Conservation (phyloP, 306 rosid species). For the Castanospermum australe region DNA sequence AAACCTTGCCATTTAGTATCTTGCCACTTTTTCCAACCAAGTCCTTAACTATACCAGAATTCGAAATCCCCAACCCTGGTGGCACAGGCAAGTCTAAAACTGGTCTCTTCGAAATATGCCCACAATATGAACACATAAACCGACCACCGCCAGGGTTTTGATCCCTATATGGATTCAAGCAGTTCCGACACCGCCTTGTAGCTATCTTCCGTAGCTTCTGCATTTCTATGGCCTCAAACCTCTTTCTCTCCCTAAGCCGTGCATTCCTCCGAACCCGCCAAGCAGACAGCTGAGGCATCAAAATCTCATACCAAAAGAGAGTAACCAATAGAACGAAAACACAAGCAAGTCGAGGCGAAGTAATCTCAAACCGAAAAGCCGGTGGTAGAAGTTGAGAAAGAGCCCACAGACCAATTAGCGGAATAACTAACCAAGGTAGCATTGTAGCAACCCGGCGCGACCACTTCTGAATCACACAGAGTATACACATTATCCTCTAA, state of each 20-base stretch:
- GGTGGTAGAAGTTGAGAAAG: slow-evolving; percentile 99
- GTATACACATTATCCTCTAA: slow-evolving; percentile 99
- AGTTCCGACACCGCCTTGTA: slow-evolving; percentile 83
- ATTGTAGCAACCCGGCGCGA: slow-evolving; percentile 99
- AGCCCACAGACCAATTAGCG: slow-evolving; percentile 92
- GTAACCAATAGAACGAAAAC: slow-evolving; percentile 91
- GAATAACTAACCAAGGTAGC: slow-evolving; percentile 99
- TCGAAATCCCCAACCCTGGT: slow-evolving; percentile 69
- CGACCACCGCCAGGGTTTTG: slow-evolving; percentile 98
- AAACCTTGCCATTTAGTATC: slow-evolving; percentile 78
- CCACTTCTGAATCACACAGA: slow-evolving; percentile 99
- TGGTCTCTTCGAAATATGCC: slow-evolving; percentile 92
- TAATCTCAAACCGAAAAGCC: slow-evolving; percentile 90
- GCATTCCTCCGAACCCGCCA: slow-evolving; percentile 87
- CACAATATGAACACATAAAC: slow-evolving; percentile 97
- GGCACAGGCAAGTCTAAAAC: slow-evolving; percentile 87
- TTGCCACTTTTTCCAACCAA: slow-evolving; percentile 89
- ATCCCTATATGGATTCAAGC: slow-evolving; percentile 89
- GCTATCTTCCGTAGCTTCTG: slow-evolving; percentile 93
- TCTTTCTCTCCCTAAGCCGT: slow-evolving; percentile 80
- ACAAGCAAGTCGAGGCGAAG: slow-evolving; percentile 92
- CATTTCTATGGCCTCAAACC: slow-evolving; percentile 88
- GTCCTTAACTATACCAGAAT: slow-evolving; percentile 69
- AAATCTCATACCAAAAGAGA: slow-evolving; percentile 97
- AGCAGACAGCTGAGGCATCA: slow-evolving; percentile 98